Percentiles rank a stretch among this genome's conserved stretches.
These are phyloP conservation scores for Primulina eburnea DNA, from an alignment of 257 asterid species.

Conservation along the genomic window DNA sequence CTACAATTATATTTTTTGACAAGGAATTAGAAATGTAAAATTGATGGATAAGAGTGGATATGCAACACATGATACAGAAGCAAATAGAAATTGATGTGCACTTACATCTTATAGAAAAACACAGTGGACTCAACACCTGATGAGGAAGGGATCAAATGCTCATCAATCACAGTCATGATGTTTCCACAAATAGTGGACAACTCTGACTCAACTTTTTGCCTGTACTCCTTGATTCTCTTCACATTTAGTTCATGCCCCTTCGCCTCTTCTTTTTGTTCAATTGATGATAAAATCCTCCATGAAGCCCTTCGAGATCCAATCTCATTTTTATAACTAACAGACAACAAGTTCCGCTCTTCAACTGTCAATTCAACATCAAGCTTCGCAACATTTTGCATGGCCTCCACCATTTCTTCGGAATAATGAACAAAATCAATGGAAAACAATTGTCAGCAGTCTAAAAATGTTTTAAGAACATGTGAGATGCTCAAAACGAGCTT, in stretches of 20 bases:
- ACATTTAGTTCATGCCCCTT: slow-evolving; percentile 22
- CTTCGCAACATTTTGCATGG: slow-evolving; percentile 14
- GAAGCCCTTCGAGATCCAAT: slow-evolving; percentile 29
- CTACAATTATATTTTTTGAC: slow-evolving; percentile 4
- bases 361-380: slow-evolving; percentile 16
- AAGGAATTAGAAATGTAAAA: not conserved
- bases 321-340: slow-evolving; percentile 32
- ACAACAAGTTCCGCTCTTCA: slow-evolving; percentile 20
- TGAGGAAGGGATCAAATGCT: slow-evolving; percentile 28
- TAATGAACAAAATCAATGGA: not conserved
- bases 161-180: slow-evolving; percentile 24
- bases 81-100: not conserved
- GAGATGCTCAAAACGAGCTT: not conserved
- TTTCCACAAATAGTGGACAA: slow-evolving; percentile 21
- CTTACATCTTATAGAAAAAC: slow-evolving; percentile 28
- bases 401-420: slow-evolving; percentile 19
- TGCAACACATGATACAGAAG: not conserved
- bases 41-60: not conserved
- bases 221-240: slow-evolving; percentile 24
- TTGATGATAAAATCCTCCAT: slow-evolving; percentile 27
- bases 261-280: slow-evolving; percentile 28
- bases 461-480: not conserved
- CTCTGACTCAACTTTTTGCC: slow-evolving; percentile 27
- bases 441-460: not conserved
- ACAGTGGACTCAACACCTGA: slow-evolving; percentile 18